Percentiles rank a stretch among this genome's conserved stretches.
Evolutionary conservation across 345 rosid species (phyloP).

Genomic region (Noccaea bulbosa): DNA sequence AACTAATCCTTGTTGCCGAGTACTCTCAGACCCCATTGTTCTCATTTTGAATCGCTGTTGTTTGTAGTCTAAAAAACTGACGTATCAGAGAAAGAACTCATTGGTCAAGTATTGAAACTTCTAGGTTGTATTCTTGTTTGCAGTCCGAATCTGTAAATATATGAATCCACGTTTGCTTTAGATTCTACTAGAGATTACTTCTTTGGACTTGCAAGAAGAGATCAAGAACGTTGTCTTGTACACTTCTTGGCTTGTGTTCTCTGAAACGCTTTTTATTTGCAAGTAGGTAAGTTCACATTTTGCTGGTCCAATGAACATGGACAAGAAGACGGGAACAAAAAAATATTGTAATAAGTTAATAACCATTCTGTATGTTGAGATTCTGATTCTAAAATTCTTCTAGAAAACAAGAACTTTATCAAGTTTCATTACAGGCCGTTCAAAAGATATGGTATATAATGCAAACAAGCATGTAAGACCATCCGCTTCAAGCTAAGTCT

Average conservation of each 20-base stretch:
- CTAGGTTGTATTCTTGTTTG: conserved; percentile 36
- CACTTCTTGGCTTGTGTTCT: not conserved
- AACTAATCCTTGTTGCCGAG: conserved; percentile 26
- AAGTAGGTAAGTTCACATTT: conserved; percentile 9
- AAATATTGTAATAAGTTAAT: not conserved
- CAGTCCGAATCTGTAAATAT: conserved; percentile 48
- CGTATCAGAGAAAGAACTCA: conserved; percentile 45
- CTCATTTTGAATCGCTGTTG: conserved; percentile 24
- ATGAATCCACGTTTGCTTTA: conserved; percentile 32
- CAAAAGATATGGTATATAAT: conserved; percentile 30
- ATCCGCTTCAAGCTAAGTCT: conserved; percentile 26
- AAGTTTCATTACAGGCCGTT: conserved; percentile 24
- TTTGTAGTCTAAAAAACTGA: conserved; percentile 49
- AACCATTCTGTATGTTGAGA: conserved; percentile 2
- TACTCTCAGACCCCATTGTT: not conserved
- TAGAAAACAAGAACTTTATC: conserved; percentile 19
- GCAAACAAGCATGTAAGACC: conserved; percentile 25
- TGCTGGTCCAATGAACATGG: conserved; percentile 13
- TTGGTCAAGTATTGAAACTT: conserved; percentile 39
- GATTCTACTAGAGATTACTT: not conserved
- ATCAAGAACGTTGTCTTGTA: not conserved
- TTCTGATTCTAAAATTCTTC: conserved; percentile 15
- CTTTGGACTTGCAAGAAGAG: not conserved
- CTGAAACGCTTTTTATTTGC: not conserved
- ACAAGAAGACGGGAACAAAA: conserved; percentile 22